Conservation (phyloP, 768 basidiomycete species). For the Agrocybe chaxingu region DNA sequence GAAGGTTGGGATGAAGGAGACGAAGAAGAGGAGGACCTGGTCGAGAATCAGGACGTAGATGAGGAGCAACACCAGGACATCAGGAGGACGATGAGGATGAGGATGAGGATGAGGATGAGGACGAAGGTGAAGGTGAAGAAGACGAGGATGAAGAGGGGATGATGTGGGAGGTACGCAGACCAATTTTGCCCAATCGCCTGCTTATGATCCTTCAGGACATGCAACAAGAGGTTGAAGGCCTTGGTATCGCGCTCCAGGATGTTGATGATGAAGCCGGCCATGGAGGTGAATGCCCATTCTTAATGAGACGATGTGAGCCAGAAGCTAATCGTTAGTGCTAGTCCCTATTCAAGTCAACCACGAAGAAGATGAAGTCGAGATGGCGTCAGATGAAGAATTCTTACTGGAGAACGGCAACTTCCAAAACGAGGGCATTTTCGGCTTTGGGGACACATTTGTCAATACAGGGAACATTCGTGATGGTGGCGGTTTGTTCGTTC, state of each 20-base stretch:
- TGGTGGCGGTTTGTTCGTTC: constrained; percentile 45
- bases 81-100: constrained; percentile 42
- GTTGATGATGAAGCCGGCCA: constrained; percentile 62
- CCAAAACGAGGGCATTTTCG: constrained; percentile 49
- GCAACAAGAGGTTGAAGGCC: constrained; percentile 41
- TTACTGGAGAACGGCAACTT: constrained; percentile 32
- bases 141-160: constrained; percentile 29
- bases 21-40: constrained; percentile 67
- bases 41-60: constrained; percentile 48
- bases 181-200: background rate
- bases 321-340: constrained; percentile 6
- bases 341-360: constrained; percentile 57
- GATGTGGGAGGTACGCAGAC: constrained; percentile 31
- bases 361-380: constrained; percentile 59
- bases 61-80: constrained; percentile 28
- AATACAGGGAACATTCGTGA: constrained; percentile 40
- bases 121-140: constrained; percentile 19
- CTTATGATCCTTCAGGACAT: constrained; percentile 39
- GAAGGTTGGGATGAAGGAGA: constrained; percentile 67
- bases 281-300: constrained; percentile 37
- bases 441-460: constrained; percentile 51
- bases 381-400: constrained; percentile 65
- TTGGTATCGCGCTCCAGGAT: constrained; percentile 45
- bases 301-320: constrained; percentile 1
- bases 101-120: constrained; percentile 42